Base-by-base conservation (phyloP, 768 basidiomycete species). In the Tremella mesenterica region DNA sequence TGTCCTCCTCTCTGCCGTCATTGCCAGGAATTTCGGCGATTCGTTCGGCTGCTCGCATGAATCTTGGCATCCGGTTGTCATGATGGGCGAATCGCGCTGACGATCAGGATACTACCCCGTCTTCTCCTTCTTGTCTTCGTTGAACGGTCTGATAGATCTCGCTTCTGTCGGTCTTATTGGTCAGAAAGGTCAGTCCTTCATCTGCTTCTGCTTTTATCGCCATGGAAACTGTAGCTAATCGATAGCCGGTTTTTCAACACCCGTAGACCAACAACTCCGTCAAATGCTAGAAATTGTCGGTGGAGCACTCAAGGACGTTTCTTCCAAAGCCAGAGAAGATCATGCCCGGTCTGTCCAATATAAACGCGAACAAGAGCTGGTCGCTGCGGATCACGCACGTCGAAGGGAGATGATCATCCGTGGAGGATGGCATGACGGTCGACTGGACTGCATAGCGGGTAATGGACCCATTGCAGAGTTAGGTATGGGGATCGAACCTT, bases 111-210 rank as follows among this genome's bases (percentile, higher is more conserved):
- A 73, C 52, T 85, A 83, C 79, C 92, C 91, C 4, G 79, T 88
- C 5, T 92, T 95, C 74, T 84, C 84, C 4, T 85, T 90, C 74
- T 75, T 88, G 45, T 83, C 84, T 63, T 88, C 86, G 0, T 73
- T 88, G 67, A 86, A 81, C 63, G 85, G 81, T 57, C 74, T 97
- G 52, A 81, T 96, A 56, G 93, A 97, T 69, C 78, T 97, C n/a
- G 90, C 88, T 1, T 85, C 84, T 54, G 81, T 91, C 38, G 92
- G 92, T 1, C 66, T 97, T n/a, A 95, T 95, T 61, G 95, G 95
- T 2, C 89, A 95, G 67, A 96, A 96, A 76, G 81, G 88, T 85
- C 27, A 54, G 57, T 52, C n/a, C 14, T n/a, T n/a, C n/a, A n/a
- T n/a, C n/a, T n/a, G n/a, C n/a, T n/a, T n/a, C n/a, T 2, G 1